Evolutionary conservation across 306 rosid species (phyloP).

Genomic region (Clitoria ternatea): DNA sequence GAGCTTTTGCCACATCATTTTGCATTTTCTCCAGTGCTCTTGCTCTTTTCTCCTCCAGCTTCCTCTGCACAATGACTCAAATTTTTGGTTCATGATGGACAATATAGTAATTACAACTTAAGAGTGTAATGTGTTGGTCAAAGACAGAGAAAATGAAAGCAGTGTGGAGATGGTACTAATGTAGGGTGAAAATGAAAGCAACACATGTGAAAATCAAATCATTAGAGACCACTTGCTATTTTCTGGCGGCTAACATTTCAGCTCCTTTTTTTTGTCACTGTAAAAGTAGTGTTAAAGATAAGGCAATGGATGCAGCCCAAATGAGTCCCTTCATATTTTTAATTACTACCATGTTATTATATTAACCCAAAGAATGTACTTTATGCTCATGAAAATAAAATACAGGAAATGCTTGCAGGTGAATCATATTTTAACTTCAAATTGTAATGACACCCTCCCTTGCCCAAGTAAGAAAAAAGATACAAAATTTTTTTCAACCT

Average conservation of each 20-base stretch:
- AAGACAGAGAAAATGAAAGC: background rate
- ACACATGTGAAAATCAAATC: conserved; percentile 5
- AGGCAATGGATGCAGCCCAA: conserved; percentile 7
- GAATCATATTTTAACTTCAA: background rate
- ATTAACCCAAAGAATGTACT: background rate
- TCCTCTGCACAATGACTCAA: conserved; percentile 56
- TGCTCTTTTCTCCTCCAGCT: conserved; percentile 88
- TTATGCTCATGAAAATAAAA: background rate
- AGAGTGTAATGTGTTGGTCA: background rate
- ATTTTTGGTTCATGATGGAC: background rate
- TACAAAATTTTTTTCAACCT: background rate
- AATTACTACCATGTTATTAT: background rate
- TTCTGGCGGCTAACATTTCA: background rate
- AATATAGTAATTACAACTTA: background rate
- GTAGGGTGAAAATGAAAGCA: background rate
- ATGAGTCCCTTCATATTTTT: background rate
- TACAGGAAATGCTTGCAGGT: background rate
- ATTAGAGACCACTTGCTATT: conserved; percentile 2
- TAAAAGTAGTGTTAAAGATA: background rate
- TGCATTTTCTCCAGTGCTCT: conserved; percentile 87
- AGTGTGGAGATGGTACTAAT: too few species aligned
- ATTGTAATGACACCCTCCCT: background rate
- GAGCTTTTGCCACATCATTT: conserved; percentile 82
- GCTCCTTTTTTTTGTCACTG: background rate
- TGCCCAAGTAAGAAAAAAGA: background rate